Percentiles rank a stretch among this genome's conserved stretches.
Evolutionary conservation across 768 basidiomycete species (phyloP).

Genomic region (Naematelia encephala): DNA sequence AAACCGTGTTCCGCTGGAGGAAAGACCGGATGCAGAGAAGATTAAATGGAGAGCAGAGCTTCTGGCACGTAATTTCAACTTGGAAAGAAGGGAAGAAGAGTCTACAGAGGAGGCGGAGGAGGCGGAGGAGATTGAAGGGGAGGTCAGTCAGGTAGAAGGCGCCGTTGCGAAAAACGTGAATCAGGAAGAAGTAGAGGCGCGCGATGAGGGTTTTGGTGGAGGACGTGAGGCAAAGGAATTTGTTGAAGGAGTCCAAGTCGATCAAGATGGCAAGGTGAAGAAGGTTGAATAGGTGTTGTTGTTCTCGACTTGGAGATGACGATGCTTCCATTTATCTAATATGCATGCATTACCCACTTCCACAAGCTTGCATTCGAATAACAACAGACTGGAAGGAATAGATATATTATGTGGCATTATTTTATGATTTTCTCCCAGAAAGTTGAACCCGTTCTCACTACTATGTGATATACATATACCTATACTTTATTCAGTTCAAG

Average conservation of each 20-base stretch:
- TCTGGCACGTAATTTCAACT: too few relatives aligned
- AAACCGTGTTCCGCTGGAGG: background rate
- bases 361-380: too few relatives aligned
- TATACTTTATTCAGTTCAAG: too few relatives aligned
- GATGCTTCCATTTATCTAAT: too few relatives aligned
- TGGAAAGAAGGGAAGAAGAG: background rate
- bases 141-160: conserved; percentile 7
- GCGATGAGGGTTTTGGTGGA: conserved; percentile 37
- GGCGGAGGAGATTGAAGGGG: conserved; percentile 7
- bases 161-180: conserved; percentile 19
- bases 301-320: background rate
- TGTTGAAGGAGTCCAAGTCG: conserved; percentile 28
- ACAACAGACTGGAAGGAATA: too few relatives aligned
- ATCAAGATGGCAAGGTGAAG: conserved; percentile 15
- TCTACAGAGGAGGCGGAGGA: conserved; percentile 1
- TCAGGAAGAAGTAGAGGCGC: conserved; percentile 34
- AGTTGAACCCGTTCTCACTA: background rate
- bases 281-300: conserved; percentile 1
- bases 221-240: conserved; percentile 38
- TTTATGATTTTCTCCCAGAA: background rate
- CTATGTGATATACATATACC: too few relatives aligned
- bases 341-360: too few relatives aligned
- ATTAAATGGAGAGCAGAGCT: background rate
- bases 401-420: too few relatives aligned
- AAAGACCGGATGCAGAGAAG: background rate